Evolutionary conservation across 495 filamentous ascomycete genomes (phyloP), one percentile per base, ranked within the genome.

Genomic region (Neurospora discreta): DNA sequence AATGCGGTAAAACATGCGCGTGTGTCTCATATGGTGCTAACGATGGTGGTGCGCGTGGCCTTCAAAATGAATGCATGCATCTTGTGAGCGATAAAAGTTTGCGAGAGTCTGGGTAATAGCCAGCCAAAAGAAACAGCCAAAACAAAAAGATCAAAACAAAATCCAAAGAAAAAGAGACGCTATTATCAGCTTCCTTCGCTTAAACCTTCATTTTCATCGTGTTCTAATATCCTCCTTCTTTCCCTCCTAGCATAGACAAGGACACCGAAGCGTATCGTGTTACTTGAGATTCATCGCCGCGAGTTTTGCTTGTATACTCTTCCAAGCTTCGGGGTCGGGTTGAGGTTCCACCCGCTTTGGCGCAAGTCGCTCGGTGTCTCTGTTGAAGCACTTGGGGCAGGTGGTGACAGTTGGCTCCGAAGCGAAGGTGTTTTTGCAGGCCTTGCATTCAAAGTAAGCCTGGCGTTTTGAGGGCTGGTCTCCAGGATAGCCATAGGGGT

Each of bases 401-500:
- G 73, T 76, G 10, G 78, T 74, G n/a, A 79, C 81, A 15, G 81
- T 41, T 71, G 83, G 72, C 78, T 84, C 42, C 73, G 82, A 20
- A 78, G 83, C 75, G 79, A 86, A 92, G 13, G 83, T 75, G 30
- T 83, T 88, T 58, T 81, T 81, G 82, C 92, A 94, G 38, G 86
- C 77, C 75, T 90, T 88, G 75, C 92, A 94, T 38, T 83, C 81
- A 78, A 89, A 90, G 72, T 89, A 73, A 3, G 77, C 82, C 77
- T 72, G 84, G 78, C 73, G 85, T 74, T 72, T 79, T 81, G 82
- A 81, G 79, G 73, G 82, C 15, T 76, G 82, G 78, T 95, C 92
- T 23, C 91, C 90, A 13, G 92, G 90, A 80, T 93, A 94, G 30
- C 91, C 92, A 75, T 91, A 86, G 0, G 91, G 89, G 75, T 92